These are phyloP conservation scores for Lagerstroemia speciosa DNA, from an alignment of 345 rosid species.

Conservation along the genomic window DNA sequence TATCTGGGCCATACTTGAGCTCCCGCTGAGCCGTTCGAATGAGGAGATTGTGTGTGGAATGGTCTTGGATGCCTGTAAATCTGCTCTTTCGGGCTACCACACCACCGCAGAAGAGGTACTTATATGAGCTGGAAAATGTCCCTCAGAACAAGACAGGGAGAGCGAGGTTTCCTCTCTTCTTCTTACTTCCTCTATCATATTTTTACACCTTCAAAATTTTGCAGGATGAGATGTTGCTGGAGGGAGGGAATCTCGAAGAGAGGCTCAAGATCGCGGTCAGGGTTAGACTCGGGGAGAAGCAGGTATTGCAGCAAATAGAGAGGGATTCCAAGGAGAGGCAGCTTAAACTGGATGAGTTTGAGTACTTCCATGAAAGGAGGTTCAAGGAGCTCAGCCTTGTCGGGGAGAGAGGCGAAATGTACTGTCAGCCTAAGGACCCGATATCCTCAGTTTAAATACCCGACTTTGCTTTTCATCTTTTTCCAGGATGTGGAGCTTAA, in stretches of 20 bases:
- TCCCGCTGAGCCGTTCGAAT: conserved; percentile 9
- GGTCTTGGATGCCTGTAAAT: conserved; percentile 14
- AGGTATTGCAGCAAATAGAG: conserved; percentile 13
- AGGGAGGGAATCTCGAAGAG: conserved; percentile 10
- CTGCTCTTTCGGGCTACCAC: conserved; percentile 19
- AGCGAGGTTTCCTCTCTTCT: not conserved
- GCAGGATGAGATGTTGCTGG: conserved; percentile 18
- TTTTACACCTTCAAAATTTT: not conserved
- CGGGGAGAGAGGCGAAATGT: conserved; percentile 11
- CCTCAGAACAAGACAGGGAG: too few species aligned
- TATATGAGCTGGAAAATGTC: not conserved
- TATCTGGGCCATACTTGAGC: conserved; percentile 12
- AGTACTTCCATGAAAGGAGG: conserved; percentile 16
- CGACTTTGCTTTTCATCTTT: not conserved
- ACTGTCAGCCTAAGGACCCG: conserved; percentile 13
- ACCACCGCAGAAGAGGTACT: conserved; percentile 17
- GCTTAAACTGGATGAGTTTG: conserved; percentile 8
- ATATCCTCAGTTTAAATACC: not conserved
- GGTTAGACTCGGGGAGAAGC: conserved; percentile 17
- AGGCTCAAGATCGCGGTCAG: conserved; percentile 13
- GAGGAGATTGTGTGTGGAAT: conserved; percentile 16
- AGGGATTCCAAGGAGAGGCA: conserved; percentile 11
- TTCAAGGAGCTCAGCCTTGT: conserved; percentile 15
- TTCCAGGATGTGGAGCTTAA: not conserved
- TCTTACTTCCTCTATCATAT: not conserved